These are phyloP conservation scores for Chlorella sp. DNA, from an alignment of 139 green algal genomes.

Conservation along the genomic window DNA sequence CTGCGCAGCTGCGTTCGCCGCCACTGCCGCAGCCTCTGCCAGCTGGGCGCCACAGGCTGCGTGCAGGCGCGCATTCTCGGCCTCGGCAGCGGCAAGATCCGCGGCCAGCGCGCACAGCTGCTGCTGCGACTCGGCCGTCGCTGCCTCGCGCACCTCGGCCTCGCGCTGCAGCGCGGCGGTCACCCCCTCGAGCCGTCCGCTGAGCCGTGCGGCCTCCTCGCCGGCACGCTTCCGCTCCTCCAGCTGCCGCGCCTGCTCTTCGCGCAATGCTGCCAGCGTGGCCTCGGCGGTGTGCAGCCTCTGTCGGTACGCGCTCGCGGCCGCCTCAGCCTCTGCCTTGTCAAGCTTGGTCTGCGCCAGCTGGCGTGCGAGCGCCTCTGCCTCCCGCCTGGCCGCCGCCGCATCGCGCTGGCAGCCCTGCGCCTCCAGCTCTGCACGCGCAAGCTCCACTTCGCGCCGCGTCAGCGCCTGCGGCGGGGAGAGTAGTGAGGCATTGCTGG, in stretches of 20 bases:
- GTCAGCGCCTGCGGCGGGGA: not conserved
- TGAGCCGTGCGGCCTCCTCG: too few species aligned
- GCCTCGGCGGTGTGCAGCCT: too few species aligned
- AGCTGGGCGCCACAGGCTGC: too few species aligned
- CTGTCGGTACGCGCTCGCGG: too few species aligned
- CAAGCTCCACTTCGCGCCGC: not conserved
- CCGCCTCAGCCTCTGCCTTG: too few species aligned
- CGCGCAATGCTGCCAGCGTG: too few species aligned
- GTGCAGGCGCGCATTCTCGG: not conserved
- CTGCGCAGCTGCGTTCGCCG: constrained; percentile 3
- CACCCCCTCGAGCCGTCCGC: not conserved
- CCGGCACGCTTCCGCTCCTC: not conserved
- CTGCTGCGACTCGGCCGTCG: not conserved
- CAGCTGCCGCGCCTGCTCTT: too few species aligned
- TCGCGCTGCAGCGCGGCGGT: not conserved
- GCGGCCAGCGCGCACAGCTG: not conserved
- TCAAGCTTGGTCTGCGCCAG: too few species aligned
- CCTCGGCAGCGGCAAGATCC: not conserved
- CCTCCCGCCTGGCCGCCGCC: not conserved
- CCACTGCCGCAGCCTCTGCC: not conserved
- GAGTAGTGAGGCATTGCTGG: too few species aligned
- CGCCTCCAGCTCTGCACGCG: not conserved
- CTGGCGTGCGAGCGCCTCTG: too few species aligned
- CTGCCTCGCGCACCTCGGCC: too few species aligned
- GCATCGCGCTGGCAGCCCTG: too few species aligned